A percentile compares a stretch with the other conserved stretches of the same genome.
Evolutionary conservation across 148 eudicot species (phyloP).

Genomic region (Rhododendron mucronatum): DNA sequence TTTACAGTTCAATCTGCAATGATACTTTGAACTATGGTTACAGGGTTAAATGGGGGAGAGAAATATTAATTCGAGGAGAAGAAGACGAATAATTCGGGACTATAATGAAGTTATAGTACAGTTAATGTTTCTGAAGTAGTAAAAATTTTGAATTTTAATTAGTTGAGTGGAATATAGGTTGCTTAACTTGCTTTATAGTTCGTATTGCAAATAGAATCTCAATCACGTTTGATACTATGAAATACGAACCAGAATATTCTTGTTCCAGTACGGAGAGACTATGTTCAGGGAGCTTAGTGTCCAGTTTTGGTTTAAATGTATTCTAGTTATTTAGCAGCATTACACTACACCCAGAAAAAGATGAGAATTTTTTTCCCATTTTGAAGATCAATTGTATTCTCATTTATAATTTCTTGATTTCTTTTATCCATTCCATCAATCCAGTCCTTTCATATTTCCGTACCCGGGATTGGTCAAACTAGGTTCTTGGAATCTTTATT

Average conservation of each 20-base stretch:
- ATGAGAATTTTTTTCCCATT: too few relatives aligned
- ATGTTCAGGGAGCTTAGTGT: neutral
- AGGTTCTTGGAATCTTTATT: too few relatives aligned
- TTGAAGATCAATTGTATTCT: neutral
- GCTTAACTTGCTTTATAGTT: neutral
- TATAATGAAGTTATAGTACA: neutral
- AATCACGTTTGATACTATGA: neutral
- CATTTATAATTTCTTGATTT: neutral
- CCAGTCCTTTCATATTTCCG: neutral
- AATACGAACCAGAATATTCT: neutral
- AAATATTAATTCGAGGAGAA: neutral
- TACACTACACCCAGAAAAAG: neutral
- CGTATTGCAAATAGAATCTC: neutral
- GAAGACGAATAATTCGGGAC: neutral
- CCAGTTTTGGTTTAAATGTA: neutral
- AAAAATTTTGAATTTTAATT: neutral
- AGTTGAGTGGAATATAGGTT: neutral
- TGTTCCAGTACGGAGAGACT: neutral
- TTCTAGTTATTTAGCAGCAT: neutral
- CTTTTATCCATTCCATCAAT: neutral
- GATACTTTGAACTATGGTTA: neutral
- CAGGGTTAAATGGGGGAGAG: neutral
- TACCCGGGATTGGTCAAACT: neutral
- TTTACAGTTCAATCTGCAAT: conserved; percentile 1
- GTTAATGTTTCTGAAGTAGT: neutral